Conservation (phyloP, 805 yeast genomes). For the Wickerhamomyces bovis region DNA sequence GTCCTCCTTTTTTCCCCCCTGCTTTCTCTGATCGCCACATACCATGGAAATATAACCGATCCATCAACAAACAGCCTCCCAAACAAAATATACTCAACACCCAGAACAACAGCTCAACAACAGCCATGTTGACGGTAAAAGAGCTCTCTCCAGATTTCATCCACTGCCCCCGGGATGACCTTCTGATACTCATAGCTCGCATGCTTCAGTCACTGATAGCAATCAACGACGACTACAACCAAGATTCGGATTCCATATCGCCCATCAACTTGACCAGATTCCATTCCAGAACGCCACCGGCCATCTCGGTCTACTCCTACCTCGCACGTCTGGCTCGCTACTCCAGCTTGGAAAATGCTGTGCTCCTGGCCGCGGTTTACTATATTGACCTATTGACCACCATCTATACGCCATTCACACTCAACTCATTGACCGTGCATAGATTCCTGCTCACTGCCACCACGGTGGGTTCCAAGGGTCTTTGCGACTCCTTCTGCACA, state of each 20-base stretch:
- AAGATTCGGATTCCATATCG: slow-evolving; percentile 25
- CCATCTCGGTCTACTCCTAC: slow-evolving; percentile 74
- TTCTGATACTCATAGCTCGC: slow-evolving; percentile 66
- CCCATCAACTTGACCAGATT: slow-evolving; percentile 65
- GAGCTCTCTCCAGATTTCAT: slow-evolving; percentile 39
- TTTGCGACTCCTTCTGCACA: slow-evolving; percentile 91
- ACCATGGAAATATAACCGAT: neutral
- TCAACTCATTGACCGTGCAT: slow-evolving; percentile 90
- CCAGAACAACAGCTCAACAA: neutral
- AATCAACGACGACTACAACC: slow-evolving; percentile 55
- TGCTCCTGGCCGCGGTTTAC: slow-evolving; percentile 76
- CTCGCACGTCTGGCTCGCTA: slow-evolving; percentile 71
- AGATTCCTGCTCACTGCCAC: slow-evolving; percentile 87
- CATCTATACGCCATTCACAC: slow-evolving; percentile 71
- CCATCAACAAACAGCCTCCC: neutral
- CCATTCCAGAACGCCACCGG: slow-evolving; percentile 91
- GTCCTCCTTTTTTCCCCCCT: neutral
- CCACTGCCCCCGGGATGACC: slow-evolving; percentile 62
- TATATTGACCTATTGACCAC: slow-evolving; percentile 81
- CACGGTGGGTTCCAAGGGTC: slow-evolving; percentile 82
- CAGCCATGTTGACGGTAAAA: neutral
- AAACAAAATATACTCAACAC: neutral
- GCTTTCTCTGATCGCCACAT: neutral
- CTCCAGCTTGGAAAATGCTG: slow-evolving; percentile 80
- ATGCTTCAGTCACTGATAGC: slow-evolving; percentile 73